These are phyloP conservation scores for Pisolithus microcarpus DNA, from an alignment of 768 basidiomycete genomes.

Conservation along the genomic window DNA sequence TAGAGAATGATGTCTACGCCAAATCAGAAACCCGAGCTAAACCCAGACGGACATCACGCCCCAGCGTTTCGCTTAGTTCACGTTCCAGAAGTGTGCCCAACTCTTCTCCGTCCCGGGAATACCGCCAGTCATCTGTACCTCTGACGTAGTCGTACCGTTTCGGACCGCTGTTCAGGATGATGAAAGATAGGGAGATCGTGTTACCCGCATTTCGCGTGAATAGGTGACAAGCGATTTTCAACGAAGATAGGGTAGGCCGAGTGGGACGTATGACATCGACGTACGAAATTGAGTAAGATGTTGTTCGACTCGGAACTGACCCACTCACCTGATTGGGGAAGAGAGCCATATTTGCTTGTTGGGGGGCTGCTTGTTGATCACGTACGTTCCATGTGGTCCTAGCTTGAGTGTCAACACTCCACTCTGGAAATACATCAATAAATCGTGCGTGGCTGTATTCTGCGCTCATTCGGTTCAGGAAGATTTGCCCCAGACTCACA, in stretches of 20 bases:
- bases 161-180: conserved; percentile 60
- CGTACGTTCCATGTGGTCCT: conserved; percentile 78
- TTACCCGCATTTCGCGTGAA: too few relatives aligned
- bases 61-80: conserved; percentile 51
- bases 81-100: conserved; percentile 58
- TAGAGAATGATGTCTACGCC: conserved; percentile 7
- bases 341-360: conserved; percentile 98
- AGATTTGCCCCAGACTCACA: conserved; percentile 37
- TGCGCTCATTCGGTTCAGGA: conserved; percentile 1
- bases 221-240: not conserved
- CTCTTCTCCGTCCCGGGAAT: conserved; percentile 57
- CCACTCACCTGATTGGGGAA: conserved; percentile 69
- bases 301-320: not conserved
- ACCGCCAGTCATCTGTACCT: conserved; percentile 60
- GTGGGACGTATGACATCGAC: not conserved
- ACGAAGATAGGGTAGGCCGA: not conserved
- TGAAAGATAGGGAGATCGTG: not conserved
- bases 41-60: conserved; percentile 27
- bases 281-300: conserved; percentile 1
- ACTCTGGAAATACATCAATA: conserved; percentile 43
- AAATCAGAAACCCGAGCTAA: conserved; percentile 22
- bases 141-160: conserved; percentile 81
- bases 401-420: conserved; percentile 82
- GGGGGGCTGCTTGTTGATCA: conserved; percentile 95
- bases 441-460: not conserved